A percentile compares a stretch with the other conserved stretches of the same genome.
These are phyloP conservation scores for Pyracantha coccinea DNA, from an alignment of 331 rosid genomes.

Conservation along the genomic window DNA sequence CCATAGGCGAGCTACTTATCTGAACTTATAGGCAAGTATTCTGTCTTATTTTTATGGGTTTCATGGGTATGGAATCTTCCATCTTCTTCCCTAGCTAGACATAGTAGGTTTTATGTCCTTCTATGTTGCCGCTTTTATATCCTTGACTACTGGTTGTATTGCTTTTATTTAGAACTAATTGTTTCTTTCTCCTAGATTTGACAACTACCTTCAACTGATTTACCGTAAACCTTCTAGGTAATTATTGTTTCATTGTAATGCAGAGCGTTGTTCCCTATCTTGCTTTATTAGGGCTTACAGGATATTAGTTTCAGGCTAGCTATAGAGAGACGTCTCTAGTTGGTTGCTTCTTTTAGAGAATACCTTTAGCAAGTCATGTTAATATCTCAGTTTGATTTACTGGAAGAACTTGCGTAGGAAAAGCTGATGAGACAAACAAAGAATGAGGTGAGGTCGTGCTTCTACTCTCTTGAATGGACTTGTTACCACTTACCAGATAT, in stretches of 20 bases:
- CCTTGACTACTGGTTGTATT: neutral
- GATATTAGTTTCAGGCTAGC: neutral
- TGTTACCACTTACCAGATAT: neutral
- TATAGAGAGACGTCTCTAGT: neutral
- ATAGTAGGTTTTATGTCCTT: constrained; percentile 21
- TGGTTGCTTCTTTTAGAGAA: neutral
- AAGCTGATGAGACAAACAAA: neutral
- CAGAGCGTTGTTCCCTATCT: neutral
- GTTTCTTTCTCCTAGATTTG: neutral
- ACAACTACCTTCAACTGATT: neutral
- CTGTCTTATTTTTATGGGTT: constrained; percentile 29
- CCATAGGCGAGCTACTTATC: constrained; percentile 33
- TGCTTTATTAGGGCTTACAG: neutral
- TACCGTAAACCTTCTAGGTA: neutral
- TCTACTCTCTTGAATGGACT: neutral
- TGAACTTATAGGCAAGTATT: constrained; percentile 64
- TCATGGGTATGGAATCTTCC: constrained; percentile 32
- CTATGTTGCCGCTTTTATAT: constrained; percentile 30
- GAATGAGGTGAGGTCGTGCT: constrained; percentile 1
- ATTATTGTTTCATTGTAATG: neutral
- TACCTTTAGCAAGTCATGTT: neutral
- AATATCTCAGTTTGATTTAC: neutral
- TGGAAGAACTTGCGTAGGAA: neutral
- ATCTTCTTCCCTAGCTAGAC: constrained; percentile 3
- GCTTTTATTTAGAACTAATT: neutral